Evolutionary conservation across 352 stramenopile species (phyloP).

Genomic region (Phytophthora crassamura): DNA sequence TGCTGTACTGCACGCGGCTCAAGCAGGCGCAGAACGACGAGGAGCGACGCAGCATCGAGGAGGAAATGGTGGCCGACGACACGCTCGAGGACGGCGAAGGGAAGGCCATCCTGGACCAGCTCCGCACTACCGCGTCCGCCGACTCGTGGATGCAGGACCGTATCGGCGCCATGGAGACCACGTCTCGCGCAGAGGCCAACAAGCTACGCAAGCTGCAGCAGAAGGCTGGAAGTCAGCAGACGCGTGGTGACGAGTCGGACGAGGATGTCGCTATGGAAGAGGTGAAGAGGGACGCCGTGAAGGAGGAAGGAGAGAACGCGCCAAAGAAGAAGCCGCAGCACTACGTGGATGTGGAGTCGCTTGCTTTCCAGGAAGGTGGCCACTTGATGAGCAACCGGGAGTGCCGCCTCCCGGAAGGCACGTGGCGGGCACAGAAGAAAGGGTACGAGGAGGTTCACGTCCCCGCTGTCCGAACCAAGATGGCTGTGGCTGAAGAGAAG

Average conservation of each 20-base stretch:
- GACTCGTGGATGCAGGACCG: slow-evolving; percentile 96
- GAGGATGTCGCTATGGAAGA: slow-evolving; percentile 68
- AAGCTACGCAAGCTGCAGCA: slow-evolving; percentile 83
- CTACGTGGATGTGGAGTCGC: slow-evolving; percentile 95
- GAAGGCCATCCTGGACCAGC: slow-evolving; percentile 89
- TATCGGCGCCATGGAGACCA: slow-evolving; percentile 87
- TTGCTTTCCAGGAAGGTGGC: slow-evolving; percentile 95
- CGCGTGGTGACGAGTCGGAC: slow-evolving; percentile 40
- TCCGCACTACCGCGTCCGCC: slow-evolving; percentile 89
- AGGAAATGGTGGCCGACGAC: slow-evolving; percentile 85
- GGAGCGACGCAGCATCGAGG: slow-evolving; percentile 91
- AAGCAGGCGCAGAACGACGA: slow-evolving; percentile 96
- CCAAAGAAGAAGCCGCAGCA: slow-evolving; percentile 69
- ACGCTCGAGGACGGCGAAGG: slow-evolving; percentile 89
- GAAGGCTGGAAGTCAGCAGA: slow-evolving; percentile 38
- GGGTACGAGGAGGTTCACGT: slow-evolving; percentile 99
- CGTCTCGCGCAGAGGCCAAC: slow-evolving; percentile 81
- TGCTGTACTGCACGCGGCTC: slow-evolving; percentile 97
- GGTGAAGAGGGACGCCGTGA: slow-evolving; percentile 20
- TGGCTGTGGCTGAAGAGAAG: slow-evolving; percentile 75
- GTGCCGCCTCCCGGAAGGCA: slow-evolving; percentile 95
- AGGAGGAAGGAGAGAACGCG: slow-evolving; percentile 28
- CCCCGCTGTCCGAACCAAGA: slow-evolving; percentile 92
- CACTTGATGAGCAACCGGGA: slow-evolving; percentile 99
- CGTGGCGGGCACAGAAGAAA: slow-evolving; percentile 98